Base-by-base conservation (phyloP, 345 rosid genomes). In the Crucihimalaya himalaica region DNA sequence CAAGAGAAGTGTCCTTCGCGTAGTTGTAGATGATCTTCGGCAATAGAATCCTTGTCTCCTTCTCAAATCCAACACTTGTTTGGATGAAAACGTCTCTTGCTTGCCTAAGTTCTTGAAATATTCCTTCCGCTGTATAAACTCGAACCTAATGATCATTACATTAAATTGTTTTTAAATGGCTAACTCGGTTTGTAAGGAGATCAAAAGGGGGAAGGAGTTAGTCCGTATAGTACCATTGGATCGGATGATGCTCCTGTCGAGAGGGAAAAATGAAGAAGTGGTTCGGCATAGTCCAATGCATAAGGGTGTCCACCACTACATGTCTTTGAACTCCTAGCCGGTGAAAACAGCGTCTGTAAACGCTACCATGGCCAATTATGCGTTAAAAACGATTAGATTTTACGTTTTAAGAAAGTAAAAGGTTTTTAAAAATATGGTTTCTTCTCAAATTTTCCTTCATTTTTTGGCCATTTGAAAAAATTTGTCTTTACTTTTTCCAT, bases 221-320 rank as follows among this genome's bases (percentile, higher is more conserved):
- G 7, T 45, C 0, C 14, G 29, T 5, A 1, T 39, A 40, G 5
- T 68, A 75, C 79, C 79, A 51, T 80, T 34, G 95, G 95, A 72
- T 87, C 91, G 8, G 92, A 80, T 53, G 78, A 82, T 16, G 83
- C 58, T 39, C 92, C 95, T 0, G 83, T 81, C 55, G 86, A 87
- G 28, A 91, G 87, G 9, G 89, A 86, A 76, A 91, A 91, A 80
- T 86, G 94, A 60, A 88, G 88, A 48, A 86, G 92, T 0, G 91
- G 89, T 72, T 91, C 95, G 0, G 89, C 66, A 52, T 87, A 91
- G 47, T 87, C 91, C 63, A 91, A 79, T 3, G 88, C 86, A 64
- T 87, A 91, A 11, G 40, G 78, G 78, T 91, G 97, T 50, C 73
- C 57, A 8, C 19, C 16, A 61, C 64, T 80, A 62, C 81, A 80